A percentile compares a stretch with the other conserved stretches of the same genome.
These are phyloP conservation scores for Striga hermonthica DNA, from an alignment of 305 asterid species.

Conservation along the genomic window DNA sequence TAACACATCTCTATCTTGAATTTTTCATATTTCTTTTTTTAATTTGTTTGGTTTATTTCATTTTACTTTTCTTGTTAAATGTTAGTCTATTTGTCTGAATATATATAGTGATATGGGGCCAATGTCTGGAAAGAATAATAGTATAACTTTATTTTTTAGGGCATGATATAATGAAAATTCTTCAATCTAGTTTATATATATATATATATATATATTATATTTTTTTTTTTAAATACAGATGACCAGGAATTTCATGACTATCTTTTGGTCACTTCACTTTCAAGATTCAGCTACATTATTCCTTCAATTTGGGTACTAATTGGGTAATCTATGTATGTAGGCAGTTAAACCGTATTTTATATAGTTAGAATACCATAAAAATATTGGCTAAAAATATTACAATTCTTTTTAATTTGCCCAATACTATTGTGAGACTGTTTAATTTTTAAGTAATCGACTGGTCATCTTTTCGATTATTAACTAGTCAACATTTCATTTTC, in stretches of 20 bases:
- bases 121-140: conserved; percentile 26
- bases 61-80: neutral
- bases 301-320: too few relatives aligned
- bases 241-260: conserved; percentile 28
- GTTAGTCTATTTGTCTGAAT: conserved; percentile 8
- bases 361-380: too few relatives aligned
- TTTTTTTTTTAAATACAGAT: neutral
- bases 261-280: conserved; percentile 31
- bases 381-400: too few relatives aligned
- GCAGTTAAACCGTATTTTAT: too few relatives aligned
- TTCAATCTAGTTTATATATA: conserved; percentile 25
- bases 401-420: too few relatives aligned
- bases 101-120: conserved; percentile 35
- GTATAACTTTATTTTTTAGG: conserved; percentile 23
- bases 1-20: neutral
- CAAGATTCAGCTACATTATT: conserved; percentile 22
- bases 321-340: too few relatives aligned
- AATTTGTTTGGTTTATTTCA: conserved; percentile 21
- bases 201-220: too few relatives aligned
- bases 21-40: neutral
- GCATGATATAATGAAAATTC: conserved; percentile 23
- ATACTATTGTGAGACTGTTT: too few relatives aligned
- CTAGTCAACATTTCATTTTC: too few relatives aligned
- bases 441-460: too few relatives aligned
- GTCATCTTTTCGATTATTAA: too few relatives aligned